Evolutionary conservation across 306 rosid genomes (phyloP), one percentile per base, ranked within the genome.

Genomic region (Heteromeles arbutifolia): DNA sequence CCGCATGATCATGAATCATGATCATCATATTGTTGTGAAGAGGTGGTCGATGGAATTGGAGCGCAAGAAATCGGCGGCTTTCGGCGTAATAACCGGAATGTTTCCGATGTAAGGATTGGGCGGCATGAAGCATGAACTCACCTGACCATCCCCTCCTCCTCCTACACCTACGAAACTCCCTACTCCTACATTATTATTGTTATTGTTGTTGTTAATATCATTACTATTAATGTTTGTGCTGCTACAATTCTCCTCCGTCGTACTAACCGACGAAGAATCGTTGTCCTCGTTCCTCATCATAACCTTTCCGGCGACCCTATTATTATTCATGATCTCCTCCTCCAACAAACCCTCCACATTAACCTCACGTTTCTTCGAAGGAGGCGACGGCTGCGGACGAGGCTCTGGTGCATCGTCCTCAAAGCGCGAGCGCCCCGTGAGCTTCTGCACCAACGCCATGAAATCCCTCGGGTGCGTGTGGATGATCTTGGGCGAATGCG

Each of bases 371-470:
- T 74, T 78, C 13, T 18, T 6, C 18, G 24, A 15, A 32, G 14
- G 6, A 1, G 39, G 66, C 11, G 77, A 32, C 2, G 12, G 26
- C 2, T 0, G 44, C 6, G 6, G 43, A 8, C 5, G 8, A 25
- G 8, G 2, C 24, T 7, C 15, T 15, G 11, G 68, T 4, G 64
- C 78, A 0, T 83, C 91, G 0, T 85, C 85, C 0, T 84, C 85
- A 0, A 87, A 76, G 7, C 69, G 84, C 18, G 89, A 79, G 18
- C 72, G 84, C 3, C 97, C 96, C 0, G 97, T 92, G 71, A 92
- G 90, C 68, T 88, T 90, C 62, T 92, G 97, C 72, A 90, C 96
- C 84, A 92, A 70, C 6, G 89, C 81, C 96, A 90, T 92, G 66
- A 92, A 92, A 34, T 85, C 87, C n/a, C 69, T 79, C 5, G 92